Evolutionary conservation across 306 rosid species (phyloP), one percentile per base, ranked within the genome.

Genomic region (Crotalaria pallida): DNA sequence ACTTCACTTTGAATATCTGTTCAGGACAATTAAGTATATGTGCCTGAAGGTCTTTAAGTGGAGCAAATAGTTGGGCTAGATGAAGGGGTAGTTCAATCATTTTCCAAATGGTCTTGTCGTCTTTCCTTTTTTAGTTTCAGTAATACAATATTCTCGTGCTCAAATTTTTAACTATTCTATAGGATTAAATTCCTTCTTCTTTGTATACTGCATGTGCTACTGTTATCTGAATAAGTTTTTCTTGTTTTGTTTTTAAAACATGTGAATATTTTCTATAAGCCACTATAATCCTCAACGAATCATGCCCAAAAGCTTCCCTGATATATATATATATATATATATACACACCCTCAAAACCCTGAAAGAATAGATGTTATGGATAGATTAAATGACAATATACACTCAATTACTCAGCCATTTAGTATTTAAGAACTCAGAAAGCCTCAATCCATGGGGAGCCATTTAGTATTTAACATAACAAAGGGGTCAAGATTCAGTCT

Each of bases 271-370:
- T n/a, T 15, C 70, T 74, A 45, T 66, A 33, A 63, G 22, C 36
- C 17, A 7, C 12, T 15, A 23, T 45, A 58, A 23, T 12, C 1
- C 51, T 24, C 34, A 50, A 4, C 29, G 50, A 75, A 34, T 7
- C 29, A 38, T 18, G 5, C 53, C 60, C 60, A 18, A 48, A 27
- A 52, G 29, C 53, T 59, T 51, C 58, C 58, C 56, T 11, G 10
- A 11, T n/a, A n/a, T n/a, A n/a, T n/a, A n/a, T n/a, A n/a, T n/a
- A n/a, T n/a, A n/a, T n/a, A n/a, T n/a, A n/a, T 17, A 76, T 10
- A 68, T 13, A 29, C 69, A 50, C n/a, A 60, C 15, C 24, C 71
- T 67, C 75, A 29, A 63, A 43, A 67, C 27, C 64, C 3, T 11
- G 34, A 52, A 73, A 21, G 13, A 52, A 53, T 8, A 22, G 10